phyloP scores from a whole-genome alignment of 805 yeast species.

The Schwanniomyces pseudopolymorphus region DNA sequence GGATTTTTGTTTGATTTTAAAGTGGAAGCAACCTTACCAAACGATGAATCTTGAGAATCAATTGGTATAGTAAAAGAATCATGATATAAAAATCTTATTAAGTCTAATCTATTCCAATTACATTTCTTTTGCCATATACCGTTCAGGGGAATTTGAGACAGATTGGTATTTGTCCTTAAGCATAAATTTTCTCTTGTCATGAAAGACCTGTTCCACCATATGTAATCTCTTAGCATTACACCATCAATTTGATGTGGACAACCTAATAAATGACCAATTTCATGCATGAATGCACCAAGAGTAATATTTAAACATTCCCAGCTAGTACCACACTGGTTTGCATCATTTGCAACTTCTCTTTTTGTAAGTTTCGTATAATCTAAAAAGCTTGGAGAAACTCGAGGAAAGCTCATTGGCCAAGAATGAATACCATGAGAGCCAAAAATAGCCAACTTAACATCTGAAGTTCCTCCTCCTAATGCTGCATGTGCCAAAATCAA shows the following conservation, averaged over 20 bases:
- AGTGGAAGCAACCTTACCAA: slow-evolving; percentile 38
- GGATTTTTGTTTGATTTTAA: slow-evolving; percentile 11
- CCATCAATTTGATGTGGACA: slow-evolving; percentile 92
- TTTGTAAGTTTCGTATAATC: slow-evolving; percentile 68
- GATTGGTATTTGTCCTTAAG: slow-evolving; percentile 48
- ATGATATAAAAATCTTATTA: slow-evolving; percentile 75
- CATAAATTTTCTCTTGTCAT: slow-evolving; percentile 66
- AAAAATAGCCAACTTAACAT: slow-evolving; percentile 79
- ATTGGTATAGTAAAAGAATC: slow-evolving; percentile 73
- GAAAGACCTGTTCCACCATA: slow-evolving; percentile 77
- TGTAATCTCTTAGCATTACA: slow-evolving; percentile 86
- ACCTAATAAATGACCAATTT: slow-evolving; percentile 87
- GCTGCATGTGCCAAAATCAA: slow-evolving; percentile 88
- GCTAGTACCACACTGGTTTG: slow-evolving; percentile 75
- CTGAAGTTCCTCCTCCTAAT: slow-evolving; percentile 79
- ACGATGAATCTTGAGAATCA: slow-evolving; percentile 49
- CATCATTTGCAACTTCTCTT: slow-evolving; percentile 85
- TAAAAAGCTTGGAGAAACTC: slow-evolving; percentile 62
- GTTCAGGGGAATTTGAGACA: slow-evolving; percentile 40
- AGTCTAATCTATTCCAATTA: slow-evolving; percentile 83
- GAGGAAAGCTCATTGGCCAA: slow-evolving; percentile 86
- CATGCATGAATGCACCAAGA: slow-evolving; percentile 93
- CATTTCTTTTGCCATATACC: slow-evolving; percentile 61
- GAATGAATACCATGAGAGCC: slow-evolving; percentile 91
- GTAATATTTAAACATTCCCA: slow-evolving; percentile 91